These are phyloP conservation scores for Areca catechu DNA, from an alignment of 176 grass and related monocot species.

Conservation along the genomic window DNA sequence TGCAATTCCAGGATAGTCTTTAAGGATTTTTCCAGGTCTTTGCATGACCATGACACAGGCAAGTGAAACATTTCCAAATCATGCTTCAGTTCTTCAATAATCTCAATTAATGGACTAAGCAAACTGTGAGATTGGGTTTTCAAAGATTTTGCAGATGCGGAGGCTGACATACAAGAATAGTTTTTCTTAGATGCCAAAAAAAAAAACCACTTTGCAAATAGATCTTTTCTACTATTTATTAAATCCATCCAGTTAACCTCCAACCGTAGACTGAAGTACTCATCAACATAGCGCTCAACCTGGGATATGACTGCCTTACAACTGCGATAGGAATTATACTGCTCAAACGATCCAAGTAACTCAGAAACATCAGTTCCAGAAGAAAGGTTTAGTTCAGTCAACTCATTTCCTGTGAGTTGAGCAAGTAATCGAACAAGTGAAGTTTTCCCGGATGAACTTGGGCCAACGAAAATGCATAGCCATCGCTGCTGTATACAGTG, in stretches of 20 bases:
- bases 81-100: conserved; percentile 60
- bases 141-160: conserved; percentile 32
- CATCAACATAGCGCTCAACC: conserved; percentile 60
- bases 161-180: conserved; percentile 23
- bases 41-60: conserved; percentile 43
- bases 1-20: conserved; percentile 48
- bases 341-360: conserved; percentile 91
- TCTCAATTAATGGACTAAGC: conserved; percentile 44
- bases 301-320: conserved; percentile 56
- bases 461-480: conserved; percentile 87
- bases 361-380: conserved; percentile 90
- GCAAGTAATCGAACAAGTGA: conserved; percentile 82
- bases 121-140: conserved; percentile 33
- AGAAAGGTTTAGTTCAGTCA: conserved; percentile 81
- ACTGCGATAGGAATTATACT: conserved; percentile 80
- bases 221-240: conserved; percentile 44
- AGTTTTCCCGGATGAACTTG: conserved; percentile 84
- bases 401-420: conserved; percentile 75
- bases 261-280: conserved; percentile 66
- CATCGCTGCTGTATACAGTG: conserved; percentile 71
- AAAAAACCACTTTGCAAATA: conserved; percentile 79
- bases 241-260: conserved; percentile 41
- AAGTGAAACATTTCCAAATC: conserved; percentile 48
- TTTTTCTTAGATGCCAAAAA: conserved; percentile 52
- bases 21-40: conserved; percentile 45